Base-by-base conservation (phyloP, 441 rosid genomes). In the Manihot esculenta region DNA sequence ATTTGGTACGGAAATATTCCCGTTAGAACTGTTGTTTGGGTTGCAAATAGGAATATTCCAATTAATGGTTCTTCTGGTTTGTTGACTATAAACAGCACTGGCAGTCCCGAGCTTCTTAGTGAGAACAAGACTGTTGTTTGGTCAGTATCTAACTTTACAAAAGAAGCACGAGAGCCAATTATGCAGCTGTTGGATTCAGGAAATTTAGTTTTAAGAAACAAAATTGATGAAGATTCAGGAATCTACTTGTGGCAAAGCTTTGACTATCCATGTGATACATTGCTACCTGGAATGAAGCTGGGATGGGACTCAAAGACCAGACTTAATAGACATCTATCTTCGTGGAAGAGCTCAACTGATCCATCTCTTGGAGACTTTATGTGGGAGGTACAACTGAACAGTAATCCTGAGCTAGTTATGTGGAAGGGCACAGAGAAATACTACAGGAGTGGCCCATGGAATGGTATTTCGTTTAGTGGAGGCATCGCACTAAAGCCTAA, bases 221-320 rank as follows among this genome's bases (percentile, higher is more conserved):
- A 44, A 18, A 45, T 13, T 0, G 79, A 72, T 35, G 56, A 53
- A 2, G 35, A 53, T 41, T 58, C 73, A 1, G 64, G 45, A 14
- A 48, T 14, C 26, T 78, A 76, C 50, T 42, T 77, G 15, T 80
- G 84, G 88, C 84, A 80, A 71, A 84, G 88, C 55, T 82, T 82
- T 56, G 88, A 84, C 64, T 81, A 84, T 69, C 81, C 85, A 13
- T 15, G 79, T 17, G 88, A 84, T 72, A 85, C 86, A 3, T 27
- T 81, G 55, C 60, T 82, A 13, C 70, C 81, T 1, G 79, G 69
- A 33, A 84, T 80, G 84, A 82, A 82, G 57, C 68, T 82, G 5
- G 84, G 85, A 23, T 70, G 79, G 80, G 84, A 84, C 48, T 58
- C 66, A 0, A 79, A 47, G 56, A 77, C 75, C 2, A 72, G 78